Evolutionary conservation across 495 filamentous ascomycete genomes (phyloP).

Genomic region (Talaromyces wortmannii): DNA sequence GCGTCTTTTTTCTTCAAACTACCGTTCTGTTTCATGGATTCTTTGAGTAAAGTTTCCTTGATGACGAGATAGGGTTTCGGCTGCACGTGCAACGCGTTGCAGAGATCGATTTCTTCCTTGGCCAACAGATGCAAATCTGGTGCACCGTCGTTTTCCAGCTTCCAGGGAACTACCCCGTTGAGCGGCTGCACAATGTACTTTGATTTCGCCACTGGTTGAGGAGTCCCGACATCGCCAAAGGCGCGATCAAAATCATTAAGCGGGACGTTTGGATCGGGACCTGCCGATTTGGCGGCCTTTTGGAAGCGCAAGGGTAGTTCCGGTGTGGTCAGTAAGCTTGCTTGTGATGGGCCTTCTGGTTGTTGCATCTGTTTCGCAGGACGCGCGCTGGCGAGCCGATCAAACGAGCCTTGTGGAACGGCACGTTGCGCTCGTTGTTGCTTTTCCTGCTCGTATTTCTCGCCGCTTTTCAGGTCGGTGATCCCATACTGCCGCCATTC

Average conservation of each 20-base stretch:
- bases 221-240: constrained; percentile 28
- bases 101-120: constrained; percentile 77
- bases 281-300: constrained; percentile 24
- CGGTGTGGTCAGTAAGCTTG: constrained; percentile 65
- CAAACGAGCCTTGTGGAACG: constrained; percentile 68
- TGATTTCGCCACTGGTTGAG: constrained; percentile 31
- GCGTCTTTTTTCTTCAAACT: constrained; percentile 86
- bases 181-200: constrained; percentile 40
- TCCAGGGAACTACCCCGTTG: constrained; percentile 55
- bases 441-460: constrained; percentile 95
- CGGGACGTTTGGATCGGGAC: constrained; percentile 22
- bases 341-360: constrained; percentile 64
- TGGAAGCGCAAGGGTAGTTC: constrained; percentile 62
- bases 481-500: constrained; percentile 88
- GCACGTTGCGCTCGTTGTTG: constrained; percentile 62
- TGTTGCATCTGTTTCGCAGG: constrained; percentile 42
- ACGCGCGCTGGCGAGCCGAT: constrained; percentile 57
- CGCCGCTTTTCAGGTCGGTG: constrained; percentile 73
- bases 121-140: constrained; percentile 80
- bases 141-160: constrained; percentile 67
- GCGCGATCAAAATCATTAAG: constrained; percentile 36
- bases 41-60: constrained; percentile 81
- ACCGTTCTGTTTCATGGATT: constrained; percentile 82
- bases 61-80: constrained; percentile 94
- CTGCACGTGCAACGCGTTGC: constrained; percentile 70